Base-by-base conservation (phyloP, 495 filamentous ascomycete genomes). In the Cercophora scortea region DNA sequence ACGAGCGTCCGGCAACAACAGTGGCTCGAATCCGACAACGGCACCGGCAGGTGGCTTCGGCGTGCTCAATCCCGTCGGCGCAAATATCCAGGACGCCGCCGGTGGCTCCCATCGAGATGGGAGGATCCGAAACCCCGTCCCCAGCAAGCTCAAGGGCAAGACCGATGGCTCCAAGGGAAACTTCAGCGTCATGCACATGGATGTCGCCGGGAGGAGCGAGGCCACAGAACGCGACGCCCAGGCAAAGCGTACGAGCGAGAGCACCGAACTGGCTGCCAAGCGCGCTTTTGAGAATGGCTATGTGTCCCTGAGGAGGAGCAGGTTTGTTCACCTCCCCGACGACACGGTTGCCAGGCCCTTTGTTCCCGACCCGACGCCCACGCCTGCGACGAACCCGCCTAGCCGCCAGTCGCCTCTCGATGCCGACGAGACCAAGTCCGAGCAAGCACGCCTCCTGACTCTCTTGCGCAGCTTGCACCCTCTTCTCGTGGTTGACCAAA, bases 161-260 rank as follows among this genome's bases (percentile, higher is more conserved):
- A 79, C 73, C n/a, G 76, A 80, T 51, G 68, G 71, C 16, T 79
- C 76, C 58, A 75, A 79, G 50, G 77, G 77, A 6, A 80, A 80
- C 54, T 81, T 81, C 57, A 69, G 71, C 10, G 77, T 81, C 25
- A 79, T 80, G 76, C 77, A 78, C 45, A 79, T 81, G 69, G 76
- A 75, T 18, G 69, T 78, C 19, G 49, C 56, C 6, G 65, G 64
- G 4, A 74, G 71, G 64, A 61, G 51, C 49, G 74, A 71, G 60
- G 66, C 59, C 36, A 69, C 64, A 53, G 71, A 67, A 12, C 72
- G 75, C 46, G 75, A 77, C 60, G 74, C 71, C 19, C 71, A 74
- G 39, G 77, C 77, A 15, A 77, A 79, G 62, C 70, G 77, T 54
- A 79, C 75, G 1, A 81, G 78, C 58, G 77, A 81, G 56, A 76